These are phyloP conservation scores for Rhynchosporium secalis DNA, from an alignment of 2,329 filamentous ascomycete genomes.

Conservation along the genomic window DNA sequence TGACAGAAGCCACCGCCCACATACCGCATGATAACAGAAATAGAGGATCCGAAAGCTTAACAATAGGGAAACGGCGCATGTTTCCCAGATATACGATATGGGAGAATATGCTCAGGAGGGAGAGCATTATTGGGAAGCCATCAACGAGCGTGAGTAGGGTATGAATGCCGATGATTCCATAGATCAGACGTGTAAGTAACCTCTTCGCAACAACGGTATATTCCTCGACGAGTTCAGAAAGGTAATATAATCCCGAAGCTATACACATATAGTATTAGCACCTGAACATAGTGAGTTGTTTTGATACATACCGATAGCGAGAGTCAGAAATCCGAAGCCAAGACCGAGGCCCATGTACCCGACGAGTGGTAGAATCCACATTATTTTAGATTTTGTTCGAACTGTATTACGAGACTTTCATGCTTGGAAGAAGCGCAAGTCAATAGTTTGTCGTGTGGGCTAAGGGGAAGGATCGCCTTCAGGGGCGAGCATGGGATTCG, in stretches of 20 bases:
- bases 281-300: slow-evolving; percentile 1
- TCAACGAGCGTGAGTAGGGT: slow-evolving; percentile 76
- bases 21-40: slow-evolving; percentile 81
- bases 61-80: slow-evolving; percentile 70
- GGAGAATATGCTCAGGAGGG: slow-evolving; percentile 72
- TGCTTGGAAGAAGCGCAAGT: slow-evolving; percentile 20
- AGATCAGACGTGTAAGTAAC: slow-evolving; percentile 82
- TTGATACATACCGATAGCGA: slow-evolving; percentile 73
- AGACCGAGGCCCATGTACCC: slow-evolving; percentile 85
- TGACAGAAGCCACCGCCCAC: slow-evolving; percentile 33
- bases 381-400: slow-evolving; percentile 22
- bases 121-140: slow-evolving; percentile 77
- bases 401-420: slow-evolving; percentile 32
- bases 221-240: slow-evolving; percentile 96
- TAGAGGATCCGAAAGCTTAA: slow-evolving; percentile 83
- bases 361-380: slow-evolving; percentile 95
- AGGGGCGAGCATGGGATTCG: slow-evolving; percentile 8
- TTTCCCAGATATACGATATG: slow-evolving; percentile 90
- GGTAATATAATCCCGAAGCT: slow-evolving; percentile 98
- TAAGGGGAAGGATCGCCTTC: not conserved
- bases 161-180: slow-evolving; percentile 74
- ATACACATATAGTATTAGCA: slow-evolving; percentile 22
- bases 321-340: slow-evolving; percentile 90
- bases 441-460: slow-evolving; percentile 14
- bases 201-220: slow-evolving; percentile 91